A percentile compares a stretch with the other conserved stretches of the same genome.
Evolutionary conservation across 768 basidiomycete species (phyloP).

Genomic region (Mrakia hoshinonis): DNA sequence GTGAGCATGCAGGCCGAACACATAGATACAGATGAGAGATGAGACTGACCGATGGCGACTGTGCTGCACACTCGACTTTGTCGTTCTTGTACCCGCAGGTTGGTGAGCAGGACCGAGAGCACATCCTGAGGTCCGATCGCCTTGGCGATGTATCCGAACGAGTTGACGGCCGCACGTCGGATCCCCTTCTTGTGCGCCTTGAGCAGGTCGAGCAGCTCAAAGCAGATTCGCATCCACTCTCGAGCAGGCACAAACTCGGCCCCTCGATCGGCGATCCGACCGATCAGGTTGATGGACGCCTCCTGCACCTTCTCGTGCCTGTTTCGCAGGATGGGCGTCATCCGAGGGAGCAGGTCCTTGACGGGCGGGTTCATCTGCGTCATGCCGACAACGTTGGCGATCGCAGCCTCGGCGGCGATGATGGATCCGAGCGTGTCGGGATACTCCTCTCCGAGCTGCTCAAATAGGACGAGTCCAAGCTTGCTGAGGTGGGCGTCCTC

Average conservation of each 20-base stretch:
- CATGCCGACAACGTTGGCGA: conserved; percentile 99
- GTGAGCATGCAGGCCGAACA: not conserved
- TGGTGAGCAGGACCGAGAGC: conserved; percentile 85
- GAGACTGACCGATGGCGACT: conserved; percentile 68
- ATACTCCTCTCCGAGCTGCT: conserved; percentile 98
- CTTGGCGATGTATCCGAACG: conserved; percentile 98
- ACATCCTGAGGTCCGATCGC: conserved; percentile 99
- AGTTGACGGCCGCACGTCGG: conserved; percentile 96
- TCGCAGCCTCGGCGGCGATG: conserved; percentile 95
- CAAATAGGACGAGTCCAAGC: conserved; percentile 91
- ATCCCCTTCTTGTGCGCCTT: conserved; percentile 99
- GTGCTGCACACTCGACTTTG: conserved; percentile 98
- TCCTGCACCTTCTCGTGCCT: conserved; percentile 99
- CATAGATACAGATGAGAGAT: not conserved
- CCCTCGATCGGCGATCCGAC: conserved; percentile 96
- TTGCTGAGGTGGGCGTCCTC: conserved; percentile 93
- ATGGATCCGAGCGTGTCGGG: conserved; percentile 97
- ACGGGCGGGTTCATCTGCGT: conserved; percentile 99
- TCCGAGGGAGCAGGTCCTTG: conserved; percentile 94
- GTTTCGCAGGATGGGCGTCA: conserved; percentile 99
- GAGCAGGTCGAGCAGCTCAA: conserved; percentile 88
- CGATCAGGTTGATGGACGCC: conserved; percentile 97
- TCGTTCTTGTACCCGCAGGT: conserved; percentile 94
- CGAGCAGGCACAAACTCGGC: conserved; percentile 97
- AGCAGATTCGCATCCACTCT: conserved; percentile 99